A percentile compares a stretch with the other conserved stretches of the same genome.
These are phyloP conservation scores for Anisodus tanguticus DNA, from an alignment of 257 asterid species.

Conservation along the genomic window DNA sequence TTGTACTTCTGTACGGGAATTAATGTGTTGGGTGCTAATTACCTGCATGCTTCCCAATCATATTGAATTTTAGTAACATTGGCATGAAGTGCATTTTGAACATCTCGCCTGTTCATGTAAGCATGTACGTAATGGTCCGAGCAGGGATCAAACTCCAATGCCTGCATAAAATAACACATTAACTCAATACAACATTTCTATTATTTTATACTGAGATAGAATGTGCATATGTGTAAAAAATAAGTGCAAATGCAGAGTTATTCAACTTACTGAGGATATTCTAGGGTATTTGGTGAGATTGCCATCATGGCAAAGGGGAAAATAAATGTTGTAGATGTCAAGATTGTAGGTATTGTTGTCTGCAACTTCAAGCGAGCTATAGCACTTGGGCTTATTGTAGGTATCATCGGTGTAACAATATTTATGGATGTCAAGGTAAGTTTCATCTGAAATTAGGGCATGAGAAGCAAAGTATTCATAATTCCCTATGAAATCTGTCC, in stretches of 20 bases:
- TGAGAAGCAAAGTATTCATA: constrained; percentile 33
- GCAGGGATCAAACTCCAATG: constrained; percentile 9
- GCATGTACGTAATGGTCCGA: neutral
- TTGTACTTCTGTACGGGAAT: neutral
- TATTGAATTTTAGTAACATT: neutral
- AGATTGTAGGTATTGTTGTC: neutral
- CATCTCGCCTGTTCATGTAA: constrained; percentile 2
- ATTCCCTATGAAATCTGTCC: neutral
- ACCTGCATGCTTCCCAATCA: neutral
- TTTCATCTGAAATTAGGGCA: constrained; percentile 38
- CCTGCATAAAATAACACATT: neutral
- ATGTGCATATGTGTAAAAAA: neutral
- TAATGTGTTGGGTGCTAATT: neutral
- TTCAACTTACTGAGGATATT: neutral
- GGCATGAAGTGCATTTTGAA: constrained; percentile 25
- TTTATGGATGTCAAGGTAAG: neutral
- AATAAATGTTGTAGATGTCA: constrained; percentile 27
- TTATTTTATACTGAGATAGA: neutral
- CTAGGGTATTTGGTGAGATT: constrained; percentile 22
- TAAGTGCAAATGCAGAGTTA: neutral
- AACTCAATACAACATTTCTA: neutral
- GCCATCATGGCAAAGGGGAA: neutral
- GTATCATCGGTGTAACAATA: neutral
- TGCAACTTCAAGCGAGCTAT: neutral
- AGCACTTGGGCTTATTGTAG: neutral